Percentiles rank a stretch among this genome's conserved stretches.
phyloP scores from a whole-genome alignment of 139 green algal genomes.

The Limnomonas spitsbergensis region DNA sequence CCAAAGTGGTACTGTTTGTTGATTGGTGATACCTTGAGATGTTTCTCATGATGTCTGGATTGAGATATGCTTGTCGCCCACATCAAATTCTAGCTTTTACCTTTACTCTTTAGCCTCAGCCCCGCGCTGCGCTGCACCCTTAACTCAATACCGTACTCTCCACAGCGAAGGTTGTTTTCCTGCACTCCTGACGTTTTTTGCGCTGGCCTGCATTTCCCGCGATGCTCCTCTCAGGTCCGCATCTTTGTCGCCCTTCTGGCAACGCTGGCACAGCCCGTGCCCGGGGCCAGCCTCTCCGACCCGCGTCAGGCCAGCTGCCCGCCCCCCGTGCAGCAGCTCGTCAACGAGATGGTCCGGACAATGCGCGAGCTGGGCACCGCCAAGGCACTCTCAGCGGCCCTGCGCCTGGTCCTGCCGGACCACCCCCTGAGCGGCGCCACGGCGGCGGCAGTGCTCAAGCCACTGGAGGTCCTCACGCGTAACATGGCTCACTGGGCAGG shows the following conservation, averaged over 20 bases:
- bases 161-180: too few relatives aligned
- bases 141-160: too few relatives aligned
- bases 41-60: too few relatives aligned
- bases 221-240: slow-evolving; percentile 52
- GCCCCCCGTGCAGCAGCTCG: background rate
- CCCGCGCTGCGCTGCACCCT: too few relatives aligned
- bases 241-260: slow-evolving; percentile 49
- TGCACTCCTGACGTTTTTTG: too few relatives aligned
- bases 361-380: slow-evolving; percentile 76
- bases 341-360: slow-evolving; percentile 62
- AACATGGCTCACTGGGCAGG: slow-evolving; percentile 15
- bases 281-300: background rate
- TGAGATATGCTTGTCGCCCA: too few relatives aligned
- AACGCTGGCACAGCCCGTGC: slow-evolving; percentile 24
- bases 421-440: slow-evolving; percentile 50
- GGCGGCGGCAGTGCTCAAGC: slow-evolving; percentile 60
- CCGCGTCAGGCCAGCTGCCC: background rate
- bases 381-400: slow-evolving; percentile 52
- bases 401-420: slow-evolving; percentile 60
- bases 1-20: too few relatives aligned
- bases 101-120: too few relatives aligned
- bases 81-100: too few relatives aligned
- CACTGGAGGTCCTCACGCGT: slow-evolving; percentile 82
- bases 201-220: too few relatives aligned
- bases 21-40: too few relatives aligned